Conservation (phyloP, 1,284 basidiomycete genomes). For the Leccinum cinnamomeum region DNA sequence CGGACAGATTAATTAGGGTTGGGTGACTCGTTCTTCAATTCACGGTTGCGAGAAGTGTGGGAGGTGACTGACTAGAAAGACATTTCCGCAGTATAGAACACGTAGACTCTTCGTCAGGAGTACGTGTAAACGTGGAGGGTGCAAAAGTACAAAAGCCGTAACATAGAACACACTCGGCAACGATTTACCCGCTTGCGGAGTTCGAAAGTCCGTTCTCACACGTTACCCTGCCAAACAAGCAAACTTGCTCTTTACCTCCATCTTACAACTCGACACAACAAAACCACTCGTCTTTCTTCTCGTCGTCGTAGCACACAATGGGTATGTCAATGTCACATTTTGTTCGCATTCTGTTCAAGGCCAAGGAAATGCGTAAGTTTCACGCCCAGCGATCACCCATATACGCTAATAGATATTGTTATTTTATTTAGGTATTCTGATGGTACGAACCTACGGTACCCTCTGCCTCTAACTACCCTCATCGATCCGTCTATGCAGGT, state of each 20-base stretch:
- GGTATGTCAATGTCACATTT: slow-evolving; percentile 84
- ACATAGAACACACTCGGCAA: neutral
- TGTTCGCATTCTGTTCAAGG: slow-evolving; percentile 90
- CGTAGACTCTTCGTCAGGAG: slow-evolving; percentile 16
- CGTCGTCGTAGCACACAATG: slow-evolving; percentile 54
- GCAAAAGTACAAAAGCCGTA: neutral
- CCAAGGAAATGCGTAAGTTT: slow-evolving; percentile 98
- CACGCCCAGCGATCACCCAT: slow-evolving; percentile 27
- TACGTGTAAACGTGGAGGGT: slow-evolving; percentile 12
- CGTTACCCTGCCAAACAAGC: slow-evolving; percentile 33
- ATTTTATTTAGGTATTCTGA: slow-evolving; percentile 63
- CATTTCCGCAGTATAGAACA: slow-evolving; percentile 15
- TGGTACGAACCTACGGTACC: slow-evolving; percentile 44
- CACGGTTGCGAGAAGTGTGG: slow-evolving; percentile 1
- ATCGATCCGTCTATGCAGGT: slow-evolving; percentile 50
- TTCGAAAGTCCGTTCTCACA: slow-evolving; percentile 37
- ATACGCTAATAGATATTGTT: slow-evolving; percentile 40
- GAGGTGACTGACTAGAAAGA: neutral
- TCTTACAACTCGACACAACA: slow-evolving; percentile 35
- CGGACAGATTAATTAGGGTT: neutral
- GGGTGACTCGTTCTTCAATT: neutral
- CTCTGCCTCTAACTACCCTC: slow-evolving; percentile 11
- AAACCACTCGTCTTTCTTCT: slow-evolving; percentile 35
- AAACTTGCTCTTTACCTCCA: slow-evolving; percentile 38
- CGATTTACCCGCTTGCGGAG: slow-evolving; percentile 32